Percentiles rank a stretch among this genome's conserved stretches.
Conservation (phyloP, 805 yeast species). For the Wickerhamomyces ciferrii region DNA sequence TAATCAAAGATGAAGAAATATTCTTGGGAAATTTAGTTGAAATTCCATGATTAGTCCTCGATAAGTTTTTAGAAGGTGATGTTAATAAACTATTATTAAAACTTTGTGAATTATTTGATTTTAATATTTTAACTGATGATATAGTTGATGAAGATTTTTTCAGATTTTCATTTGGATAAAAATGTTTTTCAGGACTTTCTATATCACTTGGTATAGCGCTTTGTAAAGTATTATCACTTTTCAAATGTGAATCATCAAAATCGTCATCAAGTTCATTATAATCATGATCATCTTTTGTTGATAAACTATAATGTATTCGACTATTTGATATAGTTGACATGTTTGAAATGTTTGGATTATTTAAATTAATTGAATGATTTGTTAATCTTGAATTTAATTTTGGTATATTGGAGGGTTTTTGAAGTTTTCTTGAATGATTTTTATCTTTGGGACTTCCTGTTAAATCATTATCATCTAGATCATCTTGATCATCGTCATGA, state of each 20-base stretch:
- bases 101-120: neutral
- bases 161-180: slow-evolving; percentile 13
- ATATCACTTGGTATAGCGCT: slow-evolving; percentile 19
- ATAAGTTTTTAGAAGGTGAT: too few relatives aligned
- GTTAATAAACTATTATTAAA: too few relatives aligned
- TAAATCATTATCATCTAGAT: neutral
- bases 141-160: neutral
- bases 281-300: slow-evolving; percentile 1
- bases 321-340: too few relatives aligned
- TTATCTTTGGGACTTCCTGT: neutral
- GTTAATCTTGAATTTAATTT: too few relatives aligned
- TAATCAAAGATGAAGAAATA: neutral
- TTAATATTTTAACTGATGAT: neutral
- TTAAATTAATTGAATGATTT: too few relatives aligned
- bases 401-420: too few relatives aligned
- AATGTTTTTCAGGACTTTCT: slow-evolving; percentile 21
- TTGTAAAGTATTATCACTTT: slow-evolving; percentile 11
- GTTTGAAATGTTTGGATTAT: too few relatives aligned
- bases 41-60: too few relatives aligned
- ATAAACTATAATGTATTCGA: neutral
- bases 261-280: neutral
- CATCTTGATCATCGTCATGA: neutral
- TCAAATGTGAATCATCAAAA: slow-evolving; percentile 1
- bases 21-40: neutral
- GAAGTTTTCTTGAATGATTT: too few relatives aligned